Base-by-base conservation (phyloP, 1,139 yeast genomes). In the Lodderomyces parapsilosis region DNA sequence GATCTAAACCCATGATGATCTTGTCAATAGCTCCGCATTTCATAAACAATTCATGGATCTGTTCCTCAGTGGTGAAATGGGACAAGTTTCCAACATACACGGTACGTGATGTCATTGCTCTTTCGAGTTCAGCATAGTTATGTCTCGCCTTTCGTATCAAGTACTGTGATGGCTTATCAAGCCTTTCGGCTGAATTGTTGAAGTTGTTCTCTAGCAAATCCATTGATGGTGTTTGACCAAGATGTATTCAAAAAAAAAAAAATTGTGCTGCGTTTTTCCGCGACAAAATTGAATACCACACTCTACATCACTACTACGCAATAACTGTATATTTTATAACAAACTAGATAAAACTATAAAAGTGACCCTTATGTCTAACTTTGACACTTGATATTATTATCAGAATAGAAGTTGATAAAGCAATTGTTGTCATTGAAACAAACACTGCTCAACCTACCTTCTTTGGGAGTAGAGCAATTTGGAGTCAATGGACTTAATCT, bases 21-120 rank as follows among this genome's bases (percentile, higher is more conserved):
- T 86, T 74, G 49, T 80, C 80, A 30, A 91, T 82, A 10, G 77
- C 68, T 1, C 98, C 99, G 58, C 87, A 80, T 55, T 83, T 83
- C 54, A 84, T 77, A 57, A 91, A 89, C 42, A 91, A 67, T 59
- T 90, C 98, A 59, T 83, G 85, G 20, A 91, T 80, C 60, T 91
- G 97, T 59, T 93, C 98, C 61, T 93, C 98, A 1, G 96, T 85
- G 2, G 97, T 90, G 63, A 84, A 86, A 56, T 87, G 88, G 1
- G 95, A 83, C 36, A 71, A 57, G 57, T 88, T 89, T 5, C 98
- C 98, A 34, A 91, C 93, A 57, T 91, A 91, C 2, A 91, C 76
- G 0, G 98, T 90, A 22, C 80, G 74, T 46, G 90, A 81, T 27
- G 68, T 71, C 60, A 83, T 72, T 1, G 91, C 77, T 49, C 78